A percentile compares a stretch with the other conserved stretches of the same genome.
Conservation (phyloP, 2,329 filamentous ascomycete species). For the Aspergillus novofumigatus region DNA sequence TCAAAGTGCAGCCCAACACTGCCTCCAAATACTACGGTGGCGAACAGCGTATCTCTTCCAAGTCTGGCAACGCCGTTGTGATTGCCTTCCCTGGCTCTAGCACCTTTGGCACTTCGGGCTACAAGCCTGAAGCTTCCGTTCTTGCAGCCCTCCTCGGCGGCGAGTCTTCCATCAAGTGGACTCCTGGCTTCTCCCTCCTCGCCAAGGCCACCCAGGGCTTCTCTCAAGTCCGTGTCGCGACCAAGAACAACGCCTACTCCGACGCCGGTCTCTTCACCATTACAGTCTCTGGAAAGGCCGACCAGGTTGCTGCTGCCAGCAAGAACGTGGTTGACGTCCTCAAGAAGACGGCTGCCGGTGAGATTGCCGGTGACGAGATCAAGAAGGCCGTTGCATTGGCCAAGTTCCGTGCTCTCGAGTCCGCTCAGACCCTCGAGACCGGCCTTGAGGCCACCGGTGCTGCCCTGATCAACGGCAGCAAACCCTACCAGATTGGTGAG, state of each 20-base stretch:
- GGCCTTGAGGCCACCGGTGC: constrained; percentile 81
- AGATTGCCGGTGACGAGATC: constrained; percentile 77
- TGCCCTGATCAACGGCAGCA: constrained; percentile 74
- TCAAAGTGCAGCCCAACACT: constrained; percentile 54
- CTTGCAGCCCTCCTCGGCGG: constrained; percentile 87
- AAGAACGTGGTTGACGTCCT: constrained; percentile 74
- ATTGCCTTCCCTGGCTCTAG: constrained; percentile 91
- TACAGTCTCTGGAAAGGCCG: constrained; percentile 70
- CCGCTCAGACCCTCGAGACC: constrained; percentile 70
- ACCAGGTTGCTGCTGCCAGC: constrained; percentile 68
- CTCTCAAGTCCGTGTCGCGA: constrained; percentile 64
- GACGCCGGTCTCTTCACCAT: constrained; percentile 88
- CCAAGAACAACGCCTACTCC: constrained; percentile 81
- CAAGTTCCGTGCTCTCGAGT: constrained; percentile 86
- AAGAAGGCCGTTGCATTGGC: constrained; percentile 88
- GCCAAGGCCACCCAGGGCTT: constrained; percentile 69
- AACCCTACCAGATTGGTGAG: constrained; percentile 78
- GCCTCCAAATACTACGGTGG: constrained; percentile 88
- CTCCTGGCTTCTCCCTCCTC: constrained; percentile 84
- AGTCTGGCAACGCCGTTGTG: constrained; percentile 74
- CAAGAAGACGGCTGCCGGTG: constrained; percentile 72
- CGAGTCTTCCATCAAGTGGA: constrained; percentile 91
- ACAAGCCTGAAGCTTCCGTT: constrained; percentile 87
- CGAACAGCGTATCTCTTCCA: constrained; percentile 81
- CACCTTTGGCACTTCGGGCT: constrained; percentile 63